These are phyloP conservation scores for Pythium oligandrum DNA, from an alignment of 352 stramenopile genomes.

Conservation along the genomic window DNA sequence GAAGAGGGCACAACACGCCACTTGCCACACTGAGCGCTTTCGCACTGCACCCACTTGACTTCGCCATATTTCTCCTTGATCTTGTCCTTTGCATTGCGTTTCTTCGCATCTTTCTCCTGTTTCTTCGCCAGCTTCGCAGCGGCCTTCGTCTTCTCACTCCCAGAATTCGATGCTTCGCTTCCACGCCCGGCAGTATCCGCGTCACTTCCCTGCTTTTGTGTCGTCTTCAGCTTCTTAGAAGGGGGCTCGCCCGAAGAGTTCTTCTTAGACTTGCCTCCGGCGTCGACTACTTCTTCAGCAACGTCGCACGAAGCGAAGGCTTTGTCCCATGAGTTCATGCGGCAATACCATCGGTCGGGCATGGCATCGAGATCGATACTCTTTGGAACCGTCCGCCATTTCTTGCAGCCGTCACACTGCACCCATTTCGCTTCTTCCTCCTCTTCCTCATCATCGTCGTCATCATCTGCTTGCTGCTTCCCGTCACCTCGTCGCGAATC, in stretches of 20 bases:
- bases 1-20: constrained; percentile 92
- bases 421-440: constrained; percentile 90
- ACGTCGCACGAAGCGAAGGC: constrained; percentile 85
- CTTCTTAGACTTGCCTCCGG: constrained; percentile 13
- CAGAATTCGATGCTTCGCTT: constrained; percentile 2
- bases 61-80: constrained; percentile 82
- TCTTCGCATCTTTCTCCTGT: constrained; percentile 69
- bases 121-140: constrained; percentile 28
- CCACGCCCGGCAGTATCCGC: background rate
- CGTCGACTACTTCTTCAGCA: constrained; percentile 82
- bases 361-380: constrained; percentile 87
- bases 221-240: constrained; percentile 14
- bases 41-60: constrained; percentile 95
- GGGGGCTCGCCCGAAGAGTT: constrained; percentile 6
- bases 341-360: constrained; percentile 95
- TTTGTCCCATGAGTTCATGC: constrained; percentile 92
- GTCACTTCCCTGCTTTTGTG: constrained; percentile 1
- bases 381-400: constrained; percentile 93
- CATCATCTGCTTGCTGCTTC: constrained; percentile 9
- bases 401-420: constrained; percentile 94
- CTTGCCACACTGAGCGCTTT: constrained; percentile 90
- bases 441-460: constrained; percentile 20
- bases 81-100: constrained; percentile 66
- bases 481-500: background rate
- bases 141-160: constrained; percentile 6